These are phyloP conservation scores for Aspergillus olivimuriae DNA, from an alignment of 495 filamentous ascomycete species.

Conservation along the genomic window DNA sequence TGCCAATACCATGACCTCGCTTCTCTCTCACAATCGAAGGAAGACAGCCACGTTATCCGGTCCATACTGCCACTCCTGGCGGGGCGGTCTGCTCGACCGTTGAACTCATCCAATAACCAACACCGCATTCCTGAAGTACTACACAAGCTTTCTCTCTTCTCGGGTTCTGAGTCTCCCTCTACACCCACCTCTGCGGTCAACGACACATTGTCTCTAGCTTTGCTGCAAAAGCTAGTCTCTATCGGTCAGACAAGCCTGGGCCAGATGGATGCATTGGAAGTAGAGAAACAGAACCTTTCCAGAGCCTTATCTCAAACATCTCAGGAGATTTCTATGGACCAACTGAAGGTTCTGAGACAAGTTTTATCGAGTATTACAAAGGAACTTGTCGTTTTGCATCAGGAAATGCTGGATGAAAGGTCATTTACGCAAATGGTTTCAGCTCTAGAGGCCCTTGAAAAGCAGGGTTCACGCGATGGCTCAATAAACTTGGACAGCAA, in stretches of 20 bases:
- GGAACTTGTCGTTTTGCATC: slow-evolving; percentile 41
- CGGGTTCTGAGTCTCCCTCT: slow-evolving; percentile 22
- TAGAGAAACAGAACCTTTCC: slow-evolving; percentile 57
- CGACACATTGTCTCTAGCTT: slow-evolving; percentile 45
- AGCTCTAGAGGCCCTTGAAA: slow-evolving; percentile 20
- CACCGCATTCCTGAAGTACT: slow-evolving; percentile 30
- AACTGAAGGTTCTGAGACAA: slow-evolving; percentile 39
- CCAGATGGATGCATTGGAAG: slow-evolving; percentile 57
- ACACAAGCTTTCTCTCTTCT: slow-evolving; percentile 32
- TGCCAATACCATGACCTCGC: slow-evolving; percentile 54
- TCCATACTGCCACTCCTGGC: slow-evolving; percentile 35
- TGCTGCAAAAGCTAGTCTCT: slow-evolving; percentile 50
- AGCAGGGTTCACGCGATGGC: slow-evolving; percentile 13
- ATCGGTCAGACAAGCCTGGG: slow-evolving; percentile 49
- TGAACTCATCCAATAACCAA: slow-evolving; percentile 26
- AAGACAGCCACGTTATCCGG: slow-evolving; percentile 15
- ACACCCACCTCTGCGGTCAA: slow-evolving; percentile 37
- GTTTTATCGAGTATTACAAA: slow-evolving; percentile 42
- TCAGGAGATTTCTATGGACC: slow-evolving; percentile 40
- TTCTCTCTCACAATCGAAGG: slow-evolving; percentile 12
- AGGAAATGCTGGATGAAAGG: slow-evolving; percentile 29
- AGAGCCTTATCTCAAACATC: slow-evolving; percentile 43
- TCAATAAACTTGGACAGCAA: slow-evolving; percentile 8
- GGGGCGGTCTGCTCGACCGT: slow-evolving; percentile 30
- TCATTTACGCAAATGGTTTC: slow-evolving; percentile 22